A percentile compares a stretch with the other conserved stretches of the same genome.
Evolutionary conservation across 1,284 basidiomycete genomes (phyloP).

Genomic region (Irpex lacteus): DNA sequence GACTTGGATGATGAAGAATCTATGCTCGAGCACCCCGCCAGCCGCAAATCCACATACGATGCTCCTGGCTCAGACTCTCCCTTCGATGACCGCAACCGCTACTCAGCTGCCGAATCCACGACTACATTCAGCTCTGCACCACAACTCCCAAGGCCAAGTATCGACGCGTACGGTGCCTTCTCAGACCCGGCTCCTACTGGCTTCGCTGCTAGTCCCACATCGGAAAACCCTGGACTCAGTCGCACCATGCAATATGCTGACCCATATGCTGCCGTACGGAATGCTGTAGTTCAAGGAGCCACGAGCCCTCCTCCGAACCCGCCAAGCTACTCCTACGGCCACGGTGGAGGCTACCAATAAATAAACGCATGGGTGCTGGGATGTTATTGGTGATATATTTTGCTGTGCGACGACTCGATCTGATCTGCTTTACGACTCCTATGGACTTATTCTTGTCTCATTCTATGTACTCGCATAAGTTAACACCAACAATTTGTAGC

Average conservation of each 20-base stretch:
- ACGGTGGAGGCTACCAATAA: not conserved
- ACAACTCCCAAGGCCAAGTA: constrained; percentile 52
- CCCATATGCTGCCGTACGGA: constrained; percentile 74
- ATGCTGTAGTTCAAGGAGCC: constrained; percentile 29
- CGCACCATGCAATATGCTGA: constrained; percentile 88
- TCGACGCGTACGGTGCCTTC: constrained; percentile 87
- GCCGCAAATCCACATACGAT: constrained; percentile 32
- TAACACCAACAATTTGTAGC: not conserved
- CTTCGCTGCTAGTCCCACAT: constrained; percentile 42
- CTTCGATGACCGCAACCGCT: constrained; percentile 54
- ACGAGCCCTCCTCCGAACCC: constrained; percentile 5
- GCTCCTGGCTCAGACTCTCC: constrained; percentile 42
- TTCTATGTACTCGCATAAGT: not conserved
- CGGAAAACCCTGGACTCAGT: constrained; percentile 56
- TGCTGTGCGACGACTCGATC: not conserved
- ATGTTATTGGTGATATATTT: not conserved
- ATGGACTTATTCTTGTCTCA: not conserved
- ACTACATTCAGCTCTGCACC: constrained; percentile 27
- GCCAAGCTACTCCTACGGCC: constrained; percentile 7
- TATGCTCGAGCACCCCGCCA: constrained; percentile 41
- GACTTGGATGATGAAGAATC: constrained; percentile 44
- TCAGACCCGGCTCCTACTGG: constrained; percentile 77
- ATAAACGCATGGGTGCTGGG: not conserved
- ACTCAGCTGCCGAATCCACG: constrained; percentile 30
- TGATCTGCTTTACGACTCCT: not conserved